Percentiles rank a stretch among this genome's conserved stretches.
Evolutionary conservation across 2,329 filamentous ascomycete species (phyloP).

Genomic region (Phaeosphaeria sp.): DNA sequence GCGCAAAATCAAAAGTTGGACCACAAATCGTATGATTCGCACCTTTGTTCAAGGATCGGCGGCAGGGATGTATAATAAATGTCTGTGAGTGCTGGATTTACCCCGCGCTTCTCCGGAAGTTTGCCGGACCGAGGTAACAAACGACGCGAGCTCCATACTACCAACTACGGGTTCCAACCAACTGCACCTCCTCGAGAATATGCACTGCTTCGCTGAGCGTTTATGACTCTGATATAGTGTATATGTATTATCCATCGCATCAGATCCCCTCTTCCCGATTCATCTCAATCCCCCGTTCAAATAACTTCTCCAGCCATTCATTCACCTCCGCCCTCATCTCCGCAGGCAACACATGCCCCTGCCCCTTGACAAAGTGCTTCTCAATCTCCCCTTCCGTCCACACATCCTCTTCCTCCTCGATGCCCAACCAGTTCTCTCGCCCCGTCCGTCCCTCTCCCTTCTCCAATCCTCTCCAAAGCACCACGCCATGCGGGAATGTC

Average conservation of each 20-base stretch:
- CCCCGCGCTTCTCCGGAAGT: neutral
- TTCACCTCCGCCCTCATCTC: slow-evolving; percentile 76
- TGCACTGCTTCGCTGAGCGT: too few relatives aligned
- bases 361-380: slow-evolving; percentile 69
- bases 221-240: too few relatives aligned
- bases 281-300: slow-evolving; percentile 59
- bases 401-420: slow-evolving; percentile 42
- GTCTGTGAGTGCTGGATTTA: neutral
- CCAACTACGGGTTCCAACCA: too few relatives aligned
- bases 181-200: too few relatives aligned
- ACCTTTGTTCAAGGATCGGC: neutral
- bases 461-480: slow-evolving; percentile 72
- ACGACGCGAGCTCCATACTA: too few relatives aligned
- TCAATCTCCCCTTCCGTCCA: slow-evolving; percentile 54
- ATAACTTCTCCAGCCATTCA: slow-evolving; percentile 64
- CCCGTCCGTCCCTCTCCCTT: slow-evolving; percentile 50
- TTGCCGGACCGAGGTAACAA: neutral
- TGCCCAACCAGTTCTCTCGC: slow-evolving; percentile 41
- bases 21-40: slow-evolving; percentile 2
- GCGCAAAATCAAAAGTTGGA: neutral
- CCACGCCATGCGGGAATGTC: slow-evolving; percentile 70
- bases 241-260: too few relatives aligned
- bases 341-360: slow-evolving; percentile 77
- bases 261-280: slow-evolving; percentile 29
- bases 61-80: neutral